A percentile compares a stretch with the other conserved stretches of the same genome.
Evolutionary conservation across 179 eudicot species (phyloP).

Genomic region (Heliamphora pulchella): DNA sequence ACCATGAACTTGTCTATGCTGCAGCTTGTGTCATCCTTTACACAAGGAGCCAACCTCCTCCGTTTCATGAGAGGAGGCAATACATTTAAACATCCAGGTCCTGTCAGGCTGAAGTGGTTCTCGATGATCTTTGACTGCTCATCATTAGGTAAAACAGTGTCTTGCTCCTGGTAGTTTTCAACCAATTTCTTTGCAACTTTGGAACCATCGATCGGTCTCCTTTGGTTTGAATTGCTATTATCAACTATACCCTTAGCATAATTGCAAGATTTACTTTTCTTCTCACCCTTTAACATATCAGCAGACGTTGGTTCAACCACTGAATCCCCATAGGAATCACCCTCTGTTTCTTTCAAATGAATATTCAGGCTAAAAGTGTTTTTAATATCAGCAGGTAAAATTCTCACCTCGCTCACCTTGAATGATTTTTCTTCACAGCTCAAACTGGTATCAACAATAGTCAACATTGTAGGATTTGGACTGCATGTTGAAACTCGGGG

Average conservation of each 20-base stretch:
- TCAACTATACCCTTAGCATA: slow-evolving; percentile 12
- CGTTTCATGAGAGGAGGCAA: slow-evolving; percentile 25
- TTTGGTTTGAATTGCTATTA: slow-evolving; percentile 12
- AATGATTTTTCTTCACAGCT: slow-evolving; percentile 21
- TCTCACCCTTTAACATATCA: slow-evolving; percentile 15
- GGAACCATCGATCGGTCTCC: slow-evolving; percentile 11
- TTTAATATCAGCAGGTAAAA: slow-evolving; percentile 35
- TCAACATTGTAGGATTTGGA: slow-evolving; percentile 30
- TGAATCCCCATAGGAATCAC: neutral
- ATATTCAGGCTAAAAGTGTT: slow-evolving; percentile 6
- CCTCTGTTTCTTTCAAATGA: slow-evolving; percentile 15
- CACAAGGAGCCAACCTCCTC: slow-evolving; percentile 30
- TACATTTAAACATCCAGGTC: slow-evolving; percentile 11
- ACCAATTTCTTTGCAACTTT: slow-evolving; percentile 2
- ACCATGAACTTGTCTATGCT: slow-evolving; percentile 9
- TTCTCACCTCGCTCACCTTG: slow-evolving; percentile 38
- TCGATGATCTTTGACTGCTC: slow-evolving; percentile 27
- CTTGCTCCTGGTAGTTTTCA: neutral
- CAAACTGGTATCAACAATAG: slow-evolving; percentile 48
- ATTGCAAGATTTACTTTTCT: neutral
- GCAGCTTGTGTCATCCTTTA: slow-evolving; percentile 21
- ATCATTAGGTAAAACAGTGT: slow-evolving; percentile 3
- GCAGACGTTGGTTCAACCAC: slow-evolving; percentile 15
- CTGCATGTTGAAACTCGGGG: slow-evolving; percentile 35
- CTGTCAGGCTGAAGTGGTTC: slow-evolving; percentile 32